A percentile compares a stretch with the other conserved stretches of the same genome.
phyloP scores from a whole-genome alignment of 2,329 filamentous ascomycete species.

The Penicillium sp. region DNA sequence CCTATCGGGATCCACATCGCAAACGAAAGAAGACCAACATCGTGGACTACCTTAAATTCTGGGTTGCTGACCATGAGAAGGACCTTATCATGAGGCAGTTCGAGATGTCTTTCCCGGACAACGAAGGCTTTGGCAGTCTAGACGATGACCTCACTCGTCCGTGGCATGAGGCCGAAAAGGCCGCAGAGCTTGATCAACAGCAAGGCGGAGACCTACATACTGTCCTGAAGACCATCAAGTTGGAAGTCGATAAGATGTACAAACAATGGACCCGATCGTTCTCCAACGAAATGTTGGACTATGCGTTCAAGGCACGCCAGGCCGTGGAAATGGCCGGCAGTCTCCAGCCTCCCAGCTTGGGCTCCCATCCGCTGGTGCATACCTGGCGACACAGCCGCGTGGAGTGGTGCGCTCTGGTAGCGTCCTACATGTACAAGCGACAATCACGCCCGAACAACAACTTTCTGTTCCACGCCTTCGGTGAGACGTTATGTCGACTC shows the following conservation, averaged over 20 bases:
- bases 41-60: slow-evolving; percentile 47
- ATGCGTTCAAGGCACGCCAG: slow-evolving; percentile 24
- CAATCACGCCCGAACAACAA: slow-evolving; percentile 17
- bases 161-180: slow-evolving; percentile 28
- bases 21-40: slow-evolving; percentile 36
- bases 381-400: slow-evolving; percentile 34
- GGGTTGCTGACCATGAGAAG: slow-evolving; percentile 35
- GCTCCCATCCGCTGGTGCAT: slow-evolving; percentile 34
- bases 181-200: slow-evolving; percentile 23
- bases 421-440: slow-evolving; percentile 38
- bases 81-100: slow-evolving; percentile 33
- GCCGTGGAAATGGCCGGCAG: slow-evolving; percentile 29
- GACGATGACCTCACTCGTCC: slow-evolving; percentile 39
- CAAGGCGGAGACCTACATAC: slow-evolving; percentile 15
- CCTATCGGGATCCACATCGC: slow-evolving; percentile 35
- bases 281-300: slow-evolving; percentile 13
- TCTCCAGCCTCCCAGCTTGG: slow-evolving; percentile 31
- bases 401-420: slow-evolving; percentile 38
- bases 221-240: slow-evolving; percentile 19
- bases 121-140: slow-evolving; percentile 8
- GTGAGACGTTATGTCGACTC: slow-evolving; percentile 34
- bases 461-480: slow-evolving; percentile 34
- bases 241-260: slow-evolving; percentile 19
- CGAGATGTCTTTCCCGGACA: slow-evolving; percentile 26
- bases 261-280: slow-evolving; percentile 21